These are phyloP conservation scores for Colletotrichum viniferum DNA, from an alignment of 2,329 filamentous ascomycete species.

Conservation along the genomic window DNA sequence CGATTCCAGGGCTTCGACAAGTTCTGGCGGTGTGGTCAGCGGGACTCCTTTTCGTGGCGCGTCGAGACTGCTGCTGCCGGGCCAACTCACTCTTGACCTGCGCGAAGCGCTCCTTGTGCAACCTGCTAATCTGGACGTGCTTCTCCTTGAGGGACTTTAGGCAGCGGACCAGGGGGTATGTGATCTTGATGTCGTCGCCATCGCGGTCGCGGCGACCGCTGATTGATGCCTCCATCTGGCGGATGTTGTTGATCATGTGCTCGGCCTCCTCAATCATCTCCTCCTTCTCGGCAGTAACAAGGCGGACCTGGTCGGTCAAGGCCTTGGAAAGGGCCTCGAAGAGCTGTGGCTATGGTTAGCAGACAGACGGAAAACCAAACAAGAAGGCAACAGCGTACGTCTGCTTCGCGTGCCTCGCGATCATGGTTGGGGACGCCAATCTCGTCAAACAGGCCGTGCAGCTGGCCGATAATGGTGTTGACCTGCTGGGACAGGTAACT, in stretches of 20 bases:
- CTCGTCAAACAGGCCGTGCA: constrained; percentile 95
- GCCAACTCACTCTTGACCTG: constrained; percentile 85
- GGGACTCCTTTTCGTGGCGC: background rate
- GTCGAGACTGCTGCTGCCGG: background rate
- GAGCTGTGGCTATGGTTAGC: constrained; percentile 58
- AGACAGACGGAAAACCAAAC: background rate
- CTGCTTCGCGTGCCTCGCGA: constrained; percentile 84
- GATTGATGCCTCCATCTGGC: constrained; percentile 91
- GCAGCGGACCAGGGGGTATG: constrained; percentile 82
- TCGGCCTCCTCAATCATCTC: constrained; percentile 89
- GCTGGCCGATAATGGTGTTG: constrained; percentile 88
- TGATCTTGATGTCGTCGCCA: constrained; percentile 74
- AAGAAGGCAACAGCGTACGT: constrained; percentile 60
- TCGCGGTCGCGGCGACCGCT: constrained; percentile 75
- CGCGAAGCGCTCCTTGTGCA: constrained; percentile 91
- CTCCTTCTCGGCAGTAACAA: constrained; percentile 88
- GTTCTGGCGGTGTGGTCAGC: constrained; percentile 60
- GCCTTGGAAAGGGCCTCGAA: constrained; percentile 92
- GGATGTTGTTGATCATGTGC: constrained; percentile 81
- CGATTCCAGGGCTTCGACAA: constrained; percentile 90
- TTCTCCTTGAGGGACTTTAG: constrained; percentile 84
- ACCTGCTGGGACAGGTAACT: constrained; percentile 95
- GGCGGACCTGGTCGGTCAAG: constrained; percentile 84
- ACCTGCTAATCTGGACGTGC: constrained; percentile 76
- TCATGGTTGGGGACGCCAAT: constrained; percentile 96